Base-by-base conservation (phyloP, 768 basidiomycete species). In the Lactarius sanguifluus region DNA sequence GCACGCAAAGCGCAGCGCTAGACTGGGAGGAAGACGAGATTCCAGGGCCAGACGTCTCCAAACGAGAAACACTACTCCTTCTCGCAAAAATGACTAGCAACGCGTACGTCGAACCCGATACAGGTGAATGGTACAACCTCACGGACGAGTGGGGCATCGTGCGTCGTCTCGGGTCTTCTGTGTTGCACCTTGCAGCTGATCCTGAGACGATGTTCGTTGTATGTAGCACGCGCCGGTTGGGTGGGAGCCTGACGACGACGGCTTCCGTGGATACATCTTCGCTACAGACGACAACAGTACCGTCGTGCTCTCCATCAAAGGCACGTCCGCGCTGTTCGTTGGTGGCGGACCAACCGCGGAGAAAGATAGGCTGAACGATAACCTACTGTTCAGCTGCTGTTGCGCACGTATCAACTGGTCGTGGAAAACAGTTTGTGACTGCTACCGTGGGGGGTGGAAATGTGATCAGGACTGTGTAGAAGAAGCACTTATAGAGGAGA, bases 1-100 rank as follows among this genome's bases (percentile, higher is more conserved):
- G 83, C 82, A 40, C 81, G 81, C 30, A 72, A 74, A 60, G 81
- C 79, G 59, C 85, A 83, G 16, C 10, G 74, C 81, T 66, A 75
- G 72, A 76, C 8, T 98, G 96, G 95, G 84, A 89, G 10, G 89
- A 90, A 72, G 85, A 87, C 7, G 88, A 91, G 65, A 79, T 93
- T 1, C 62, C 79, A 3, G 90, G 80, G 0, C 96, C 96, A 2
- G 87, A 98, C 75, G 83, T 92, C 25, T 85, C 87, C 71, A 85
- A 84, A 59, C 81, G 92, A 52, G 85, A 88, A 68, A 90, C 92
- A 2, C 78, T 98, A 36, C 80, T 91, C 40, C 79, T 86, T 65
- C 82, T 99, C 57, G 96, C 95, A 12, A 97, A 94, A 85, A 98
- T 99, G 92, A 86, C 93, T 47, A 92, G 89, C 72, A 94, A 98